Base-by-base conservation (phyloP, 768 basidiomycete genomes). In the Collybia nuda region DNA sequence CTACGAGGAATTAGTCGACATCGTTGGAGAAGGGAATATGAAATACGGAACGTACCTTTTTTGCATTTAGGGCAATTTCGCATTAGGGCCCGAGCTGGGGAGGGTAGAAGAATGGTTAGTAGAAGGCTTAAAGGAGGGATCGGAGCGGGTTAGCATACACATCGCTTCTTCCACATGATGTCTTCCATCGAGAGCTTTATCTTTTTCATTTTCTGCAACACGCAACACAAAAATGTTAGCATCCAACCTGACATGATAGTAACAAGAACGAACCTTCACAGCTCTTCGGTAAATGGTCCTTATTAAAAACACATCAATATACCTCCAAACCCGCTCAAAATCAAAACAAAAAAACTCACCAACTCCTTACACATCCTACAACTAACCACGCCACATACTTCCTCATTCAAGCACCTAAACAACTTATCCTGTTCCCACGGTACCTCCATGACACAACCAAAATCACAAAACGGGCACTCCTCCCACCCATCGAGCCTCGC, bases 161-260 rank as follows among this genome's bases (percentile, higher is more conserved):
- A 97, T 97, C 2, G 93, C 94, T 62, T 97, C 94, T 63, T 97
- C 94, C 23, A 97, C 76, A 1, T 77, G 65, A 69, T 95, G 93
- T 48, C 84, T 77, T 11, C 80, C 84, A 65, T 91, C 2, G 9
- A 43, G 15, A 17, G 26, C 26, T 12, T 93, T 90, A 11, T 84
- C 77, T 50, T 87, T 85, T 51, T 77, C 72, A 65, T 94, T 90
- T 3, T 4, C 24, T 26, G 24, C 24, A 4, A 26, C 7, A 7
- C 88, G 57, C 28, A n/a, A n/a, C n/a, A n/a, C n/a, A n/a, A 58
- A 54, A 38, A 15, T 6, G 22, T 17, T 23, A 18, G n/a, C 12
- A 23, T 29, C 7, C 44, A 39, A 24, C 17, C 6, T 18, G 28
- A 0, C 35, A 52, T 22, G 9, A 21, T 11, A 23, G 6, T 28